Base-by-base conservation (phyloP, 495 filamentous ascomycete species). In the Annulohypoxylon moriforme region DNA sequence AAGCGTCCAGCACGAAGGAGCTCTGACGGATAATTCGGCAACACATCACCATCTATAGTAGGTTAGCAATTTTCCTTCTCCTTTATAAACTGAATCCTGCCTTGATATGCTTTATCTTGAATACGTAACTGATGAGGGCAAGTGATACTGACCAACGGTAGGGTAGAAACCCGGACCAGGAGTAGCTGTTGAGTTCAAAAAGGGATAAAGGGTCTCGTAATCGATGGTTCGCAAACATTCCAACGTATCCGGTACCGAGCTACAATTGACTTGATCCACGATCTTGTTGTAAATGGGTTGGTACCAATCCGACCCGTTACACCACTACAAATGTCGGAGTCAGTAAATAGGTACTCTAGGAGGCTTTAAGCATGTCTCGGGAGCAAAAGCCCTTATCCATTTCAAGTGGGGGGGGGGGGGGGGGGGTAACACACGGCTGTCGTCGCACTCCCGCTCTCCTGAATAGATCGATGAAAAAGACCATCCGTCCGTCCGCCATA, bases 401-500 rank as follows among this genome's bases (percentile, higher is more conserved):
- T n/a, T n/a, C n/a, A n/a, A n/a, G n/a, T n/a, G n/a, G n/a, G n/a
- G n/a, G n/a, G n/a, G n/a, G n/a, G n/a, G n/a, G n/a, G n/a, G n/a
- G n/a, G n/a, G n/a, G n/a, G n/a, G n/a, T n/a, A n/a, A n/a, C n/a
- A n/a, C n/a, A n/a, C n/a, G 13, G 73, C 78, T 5, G 68, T 78
- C 0, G 78, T 74, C 2, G 77, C 74, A 24, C 76, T 77, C 24
- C 83, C 83, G 33, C 78, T 81, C 69, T 89, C 78, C 72, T 84
- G 81, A 64, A 88, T 87, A n/a, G 78, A 83, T 5, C 75, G 80
- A 22, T 83, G 83, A 76, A 88, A 89, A 42, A 88, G 80, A 0
- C 77, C 66, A 50, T 88, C 86, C 53, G 84, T 79, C 7, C 76
- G 77, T 27, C 77, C 77, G 42, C 76, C 78, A 22, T 81, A 78